Percentiles rank a stretch among this genome's conserved stretches.
These are phyloP conservation scores for Knoxdaviesia proteae DNA, from an alignment of 2,329 filamentous ascomycete genomes.

Conservation along the genomic window DNA sequence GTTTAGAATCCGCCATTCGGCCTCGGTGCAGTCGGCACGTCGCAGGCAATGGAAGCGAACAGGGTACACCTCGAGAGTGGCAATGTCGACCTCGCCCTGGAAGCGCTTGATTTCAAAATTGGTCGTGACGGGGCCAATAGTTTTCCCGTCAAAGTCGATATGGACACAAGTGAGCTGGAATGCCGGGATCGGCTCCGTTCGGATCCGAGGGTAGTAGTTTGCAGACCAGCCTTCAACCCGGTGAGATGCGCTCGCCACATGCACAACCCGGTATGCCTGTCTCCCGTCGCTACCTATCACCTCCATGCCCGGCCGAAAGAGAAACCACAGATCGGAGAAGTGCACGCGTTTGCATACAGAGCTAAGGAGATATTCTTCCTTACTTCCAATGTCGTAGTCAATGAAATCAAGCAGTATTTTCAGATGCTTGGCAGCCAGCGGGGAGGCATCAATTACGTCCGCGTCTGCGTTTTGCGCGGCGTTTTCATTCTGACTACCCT, in stretches of 20 bases:
- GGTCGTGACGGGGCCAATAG: constrained; percentile 9
- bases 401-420: not conserved
- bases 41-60: constrained; percentile 4
- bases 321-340: constrained; percentile 11
- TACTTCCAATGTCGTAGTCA: not conserved
- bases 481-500: no score
- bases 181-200: constrained; percentile 1
- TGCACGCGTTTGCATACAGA: not conserved
- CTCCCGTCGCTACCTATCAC: constrained; percentile 5
- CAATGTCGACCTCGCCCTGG: constrained; percentile 9
- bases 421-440: not conserved
- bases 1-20: not conserved
- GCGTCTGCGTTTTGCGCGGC: no score
- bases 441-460: not conserved
- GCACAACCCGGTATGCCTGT: constrained; percentile 10
- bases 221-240: not conserved
- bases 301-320: constrained; percentile 10
- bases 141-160: constrained; percentile 13
- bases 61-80: constrained; percentile 10
- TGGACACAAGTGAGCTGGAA: constrained; percentile 7
- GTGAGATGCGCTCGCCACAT: constrained; percentile 3
- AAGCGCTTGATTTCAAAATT: constrained; percentile 9
- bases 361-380: not conserved
- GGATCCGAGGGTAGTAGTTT: not conserved
- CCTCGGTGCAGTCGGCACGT: no score